Base-by-base conservation (phyloP, 208 protist genomes). In the Acanthamoeba lenticulata region DNA sequence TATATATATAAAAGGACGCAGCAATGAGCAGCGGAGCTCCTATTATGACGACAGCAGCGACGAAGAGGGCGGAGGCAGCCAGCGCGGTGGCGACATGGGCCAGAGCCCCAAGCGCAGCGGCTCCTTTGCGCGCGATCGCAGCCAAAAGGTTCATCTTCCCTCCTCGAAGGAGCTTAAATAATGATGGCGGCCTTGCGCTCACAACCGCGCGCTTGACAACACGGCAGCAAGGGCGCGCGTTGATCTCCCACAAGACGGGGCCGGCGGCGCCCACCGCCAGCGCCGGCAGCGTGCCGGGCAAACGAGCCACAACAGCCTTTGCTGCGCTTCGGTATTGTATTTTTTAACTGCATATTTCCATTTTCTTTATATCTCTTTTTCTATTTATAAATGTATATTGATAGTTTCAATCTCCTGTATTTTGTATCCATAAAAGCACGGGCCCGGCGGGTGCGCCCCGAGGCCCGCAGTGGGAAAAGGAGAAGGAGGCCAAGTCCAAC, bases 41-140 rank as follows among this genome's bases (percentile, higher is more conserved):
- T 83, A 83, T 17, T 83, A 83, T 38, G 65, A 74, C 27, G 72
- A 83, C 38, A 83, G 72, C 72, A 83, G 72, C 42, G 72, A 83
- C 27, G 52, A 60, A 3, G 52, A 60, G 52, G n/a, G n/a, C 62
- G 62, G 29, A 7, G 62, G 27, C 17, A 27, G n/a, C 62, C 7
- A 72, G 13, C 11, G 11, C 29, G 29, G 27, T 24, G 27, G 27
- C 62, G 62, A 27, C 29, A 72, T 29, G 13, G 29, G 27, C 62
- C 7, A 72, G 9, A 72, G 27, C 49, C 13, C 19, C 19, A 19
- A 57, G 49, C 9, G 27, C 13, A 32, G 29, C 62, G 17, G n/a
- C 62, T 72, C 62, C 27, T 72, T 72, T 24, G 62, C n/a, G 29
- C 62, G 62, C 62, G 38, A 40, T 38, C 4, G 34, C n/a, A 38